Base-by-base conservation (phyloP, 139 green algal species). In the Auxenochlorella pyrenoidosa region DNA sequence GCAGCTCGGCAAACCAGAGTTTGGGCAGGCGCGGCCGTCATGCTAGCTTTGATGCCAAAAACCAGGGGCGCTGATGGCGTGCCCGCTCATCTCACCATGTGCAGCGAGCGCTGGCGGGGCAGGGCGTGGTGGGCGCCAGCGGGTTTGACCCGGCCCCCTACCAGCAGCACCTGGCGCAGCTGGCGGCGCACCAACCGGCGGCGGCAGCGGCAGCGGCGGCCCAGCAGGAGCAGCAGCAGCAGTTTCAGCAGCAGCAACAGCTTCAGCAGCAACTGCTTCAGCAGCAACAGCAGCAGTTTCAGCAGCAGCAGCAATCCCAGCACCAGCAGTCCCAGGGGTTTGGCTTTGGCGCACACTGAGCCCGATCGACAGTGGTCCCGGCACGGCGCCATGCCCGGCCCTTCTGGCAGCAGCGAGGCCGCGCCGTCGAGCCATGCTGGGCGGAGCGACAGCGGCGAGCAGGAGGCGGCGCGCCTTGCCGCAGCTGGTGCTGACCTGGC, bases 151-250 rank as follows among this genome's bases (percentile, higher is more conserved):
- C 80, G 15, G 65, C 80, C 6, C 80, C 80, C 5, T 86, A 86
- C 80, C 80, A 86, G 80, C 80, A 86, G 63, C 65, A 78, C 63
- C 80, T 86, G 30, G 59, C 75, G 41, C 80, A 77, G 63, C 15
- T 63, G 66, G 66, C 32, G 16, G 66, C 66, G 18, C 54, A 63
- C 10, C 54, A 63, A 10, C 10, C 47, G 10, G 6, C 47, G 47
- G 54, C 54, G 22, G 54, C 54, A 63, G 54, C 54, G 10, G 47
- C 22, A 13, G 16, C 54, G 22, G 54, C 54, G 18, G 2, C 2
- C 3, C 65, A 73, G 65, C 65, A 73, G 65, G 18, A 73, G 65
- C 65, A 73, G 65, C 71, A 51, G 38, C 71, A 73, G 30, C 66
- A 73, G 66, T 38, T 59, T 51, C 54, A 51, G 51, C 77, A 83